Percentiles rank a stretch among this genome's conserved stretches.
Evolutionary conservation across 495 filamentous ascomycete species (phyloP).

Genomic region (Chlorociboria aeruginascens): DNA sequence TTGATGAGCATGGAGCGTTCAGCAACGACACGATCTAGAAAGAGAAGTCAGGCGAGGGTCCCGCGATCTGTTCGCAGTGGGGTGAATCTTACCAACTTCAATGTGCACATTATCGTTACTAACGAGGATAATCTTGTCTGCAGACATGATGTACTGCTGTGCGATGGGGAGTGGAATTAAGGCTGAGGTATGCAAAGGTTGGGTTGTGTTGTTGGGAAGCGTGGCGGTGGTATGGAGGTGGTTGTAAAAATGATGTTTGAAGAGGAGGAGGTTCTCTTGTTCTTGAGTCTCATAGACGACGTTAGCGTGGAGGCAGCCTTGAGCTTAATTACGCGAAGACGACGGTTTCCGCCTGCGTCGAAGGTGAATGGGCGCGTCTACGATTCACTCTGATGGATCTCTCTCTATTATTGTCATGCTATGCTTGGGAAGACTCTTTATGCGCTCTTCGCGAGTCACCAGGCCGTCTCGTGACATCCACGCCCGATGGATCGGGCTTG

Average conservation of each 20-base stretch:
- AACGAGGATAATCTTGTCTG: slow-evolving; percentile 33
- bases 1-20: slow-evolving; percentile 93
- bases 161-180: neutral
- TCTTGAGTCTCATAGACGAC: neutral
- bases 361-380: no score
- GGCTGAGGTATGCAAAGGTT: neutral
- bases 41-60: neutral
- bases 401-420: no score
- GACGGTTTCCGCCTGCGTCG: no score
- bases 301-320: no score
- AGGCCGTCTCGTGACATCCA: no score
- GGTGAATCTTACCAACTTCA: slow-evolving; percentile 36
- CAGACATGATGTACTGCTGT: slow-evolving; percentile 21
- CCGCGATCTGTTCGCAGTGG: neutral
- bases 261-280: no score
- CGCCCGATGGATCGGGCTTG: no score
- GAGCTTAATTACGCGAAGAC: no score
- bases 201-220: neutral
- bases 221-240: neutral
- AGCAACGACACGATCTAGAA: slow-evolving; percentile 65
- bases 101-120: slow-evolving; percentile 47
- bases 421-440: no score
- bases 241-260: neutral
- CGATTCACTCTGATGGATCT: no score
- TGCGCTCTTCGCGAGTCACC: no score